Percentiles rank a stretch among this genome's conserved stretches.
Evolutionary conservation across 768 basidiomycete species (phyloP).

Genomic region (Lactifluus pinguis): DNA sequence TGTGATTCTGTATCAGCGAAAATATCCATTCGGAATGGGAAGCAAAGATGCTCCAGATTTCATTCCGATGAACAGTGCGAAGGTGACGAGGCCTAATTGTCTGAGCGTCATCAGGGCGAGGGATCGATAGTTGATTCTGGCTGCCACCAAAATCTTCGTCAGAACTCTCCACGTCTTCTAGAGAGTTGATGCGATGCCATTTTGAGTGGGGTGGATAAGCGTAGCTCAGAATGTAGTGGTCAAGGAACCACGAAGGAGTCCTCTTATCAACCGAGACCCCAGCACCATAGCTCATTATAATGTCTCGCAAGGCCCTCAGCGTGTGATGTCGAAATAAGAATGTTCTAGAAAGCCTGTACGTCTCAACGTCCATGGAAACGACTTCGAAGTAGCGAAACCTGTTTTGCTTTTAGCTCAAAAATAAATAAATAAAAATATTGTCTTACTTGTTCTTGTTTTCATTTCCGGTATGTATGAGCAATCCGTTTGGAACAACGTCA

Average conservation of each 20-base stretch:
- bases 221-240: slow-evolving; percentile 30
- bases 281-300: slow-evolving; percentile 29
- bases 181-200: slow-evolving; percentile 31
- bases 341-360: slow-evolving; percentile 34
- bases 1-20: slow-evolving; percentile 35
- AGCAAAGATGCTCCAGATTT: slow-evolving; percentile 44
- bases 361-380: slow-evolving; percentile 36
- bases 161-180: slow-evolving; percentile 16
- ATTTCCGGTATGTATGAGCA: slow-evolving; percentile 23
- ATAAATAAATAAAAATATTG: not conserved
- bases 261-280: slow-evolving; percentile 29
- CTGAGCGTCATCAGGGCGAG: not conserved
- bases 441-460: slow-evolving; percentile 25
- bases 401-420: not conserved
- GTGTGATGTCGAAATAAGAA: slow-evolving; percentile 48
- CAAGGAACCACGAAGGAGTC: slow-evolving; percentile 43
- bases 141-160: not conserved
- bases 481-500: slow-evolving; percentile 23
- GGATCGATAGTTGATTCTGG: not conserved
- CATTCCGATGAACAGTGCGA: slow-evolving; percentile 41
- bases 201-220: slow-evolving; percentile 22
- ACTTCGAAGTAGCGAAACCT: slow-evolving; percentile 40
- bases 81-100: slow-evolving; percentile 32
- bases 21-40: slow-evolving; percentile 49
- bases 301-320: slow-evolving; percentile 36